Evolutionary conservation across 2,329 filamentous ascomycete species (phyloP), one percentile per base, ranked within the genome.

Genomic region (Trichoderma semiorbis): DNA sequence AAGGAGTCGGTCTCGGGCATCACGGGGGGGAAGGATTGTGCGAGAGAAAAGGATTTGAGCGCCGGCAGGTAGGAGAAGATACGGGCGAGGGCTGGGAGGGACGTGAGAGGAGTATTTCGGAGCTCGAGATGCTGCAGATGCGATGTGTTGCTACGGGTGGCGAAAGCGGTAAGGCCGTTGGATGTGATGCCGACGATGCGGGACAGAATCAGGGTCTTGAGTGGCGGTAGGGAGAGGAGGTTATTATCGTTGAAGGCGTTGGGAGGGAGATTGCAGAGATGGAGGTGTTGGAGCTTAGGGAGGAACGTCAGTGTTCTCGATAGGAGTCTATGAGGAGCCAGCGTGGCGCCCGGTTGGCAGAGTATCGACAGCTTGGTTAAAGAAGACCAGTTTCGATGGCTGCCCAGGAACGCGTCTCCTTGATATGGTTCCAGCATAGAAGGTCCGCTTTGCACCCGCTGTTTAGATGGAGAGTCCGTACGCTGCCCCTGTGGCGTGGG

Each of bases 291-390:
- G 26, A 92, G 84, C 0, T 84, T 83, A 0, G 89, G 86, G 34
- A 91, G 82, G 24, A 80, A 80, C 26, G 81, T 80, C 32, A 90
- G 79, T 0, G 87, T 84, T 61, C 84, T 83, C 4, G 83, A 82
- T 34, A 91, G 82, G 2, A 90, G 81, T 3, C 82, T 83, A n/a
- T 84, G 81, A 0, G 89, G 85, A 0, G 85, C 84, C 6, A 90
- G 78, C 1, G 84, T 85, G 1, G 87, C 87, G 2, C 87, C 88
- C 0, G 87, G 85, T 10, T 85, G 81, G 74, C 88, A 90, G 76
- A 91, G 87, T 47, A 92, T 83, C 2, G 88, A 85, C 24, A 92
- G 78, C 1, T 84, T 88, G 43, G 84, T 82, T 5, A 92, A 81
- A n/a, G 84, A 79, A 12, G 80, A 77, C 90, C 89, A 91, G 74